These are phyloP conservation scores for Saccharomycopsis synnaedendra DNA, from an alignment of 805 yeast species.

Conservation along the genomic window DNA sequence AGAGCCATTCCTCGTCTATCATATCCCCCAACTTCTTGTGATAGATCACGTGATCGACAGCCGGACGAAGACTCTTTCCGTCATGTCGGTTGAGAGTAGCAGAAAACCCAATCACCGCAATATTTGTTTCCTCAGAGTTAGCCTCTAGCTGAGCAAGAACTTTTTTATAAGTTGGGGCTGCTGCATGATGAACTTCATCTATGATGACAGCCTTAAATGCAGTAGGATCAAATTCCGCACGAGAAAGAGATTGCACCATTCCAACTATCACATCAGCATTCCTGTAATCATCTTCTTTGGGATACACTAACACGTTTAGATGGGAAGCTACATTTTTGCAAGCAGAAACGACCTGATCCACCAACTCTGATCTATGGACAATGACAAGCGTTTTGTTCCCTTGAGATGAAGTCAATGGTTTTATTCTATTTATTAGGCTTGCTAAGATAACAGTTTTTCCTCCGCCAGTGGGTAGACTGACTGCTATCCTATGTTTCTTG, in stretches of 20 bases:
- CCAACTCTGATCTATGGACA: slow-evolving; percentile 76
- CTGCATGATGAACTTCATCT: slow-evolving; percentile 92
- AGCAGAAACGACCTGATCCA: slow-evolving; percentile 51
- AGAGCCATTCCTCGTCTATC: slow-evolving; percentile 58
- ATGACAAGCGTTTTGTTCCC: slow-evolving; percentile 37
- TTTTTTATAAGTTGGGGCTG: slow-evolving; percentile 52
- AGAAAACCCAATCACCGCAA: slow-evolving; percentile 64
- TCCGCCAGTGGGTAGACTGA: slow-evolving; percentile 86
- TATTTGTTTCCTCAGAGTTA: slow-evolving; percentile 13
- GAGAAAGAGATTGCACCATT: slow-evolving; percentile 39
- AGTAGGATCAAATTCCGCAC: slow-evolving; percentile 58
- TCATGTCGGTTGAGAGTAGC: slow-evolving; percentile 84
- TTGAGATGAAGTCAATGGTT: slow-evolving; percentile 5
- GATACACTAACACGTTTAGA: slow-evolving; percentile 36
- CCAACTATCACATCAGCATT: not conserved
- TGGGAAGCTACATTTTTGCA: slow-evolving; percentile 36
- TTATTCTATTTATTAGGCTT: slow-evolving; percentile 33
- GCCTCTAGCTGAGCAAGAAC: slow-evolving; percentile 52
- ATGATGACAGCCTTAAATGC: slow-evolving; percentile 31
- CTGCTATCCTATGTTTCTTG: slow-evolving; percentile 54
- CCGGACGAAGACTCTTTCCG: slow-evolving; percentile 40
- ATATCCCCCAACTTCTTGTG: slow-evolving; percentile 54
- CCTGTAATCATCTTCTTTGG: slow-evolving; percentile 34
- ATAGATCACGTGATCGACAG: slow-evolving; percentile 65
- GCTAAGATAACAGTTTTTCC: slow-evolving; percentile 83